Percentiles rank a stretch among this genome's conserved stretches.
These are phyloP conservation scores for Pythium graminicola DNA, from an alignment of 352 stramenopile genomes.

Conservation along the genomic window DNA sequence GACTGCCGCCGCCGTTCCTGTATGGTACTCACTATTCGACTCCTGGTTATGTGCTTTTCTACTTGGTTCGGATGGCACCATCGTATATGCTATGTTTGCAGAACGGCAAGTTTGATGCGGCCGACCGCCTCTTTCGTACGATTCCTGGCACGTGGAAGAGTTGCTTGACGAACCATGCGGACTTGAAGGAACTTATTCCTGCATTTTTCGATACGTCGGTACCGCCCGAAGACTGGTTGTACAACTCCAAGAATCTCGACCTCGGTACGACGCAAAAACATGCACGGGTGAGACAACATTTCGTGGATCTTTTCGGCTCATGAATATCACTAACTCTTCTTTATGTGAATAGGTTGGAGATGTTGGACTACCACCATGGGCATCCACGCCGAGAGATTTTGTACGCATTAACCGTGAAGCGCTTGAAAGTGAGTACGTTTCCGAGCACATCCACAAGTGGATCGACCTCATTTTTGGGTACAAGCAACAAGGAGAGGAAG, in stretches of 20 bases:
- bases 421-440: slow-evolving; percentile 73
- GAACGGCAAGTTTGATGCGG: slow-evolving; percentile 96
- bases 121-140: slow-evolving; percentile 96
- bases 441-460: slow-evolving; percentile 67
- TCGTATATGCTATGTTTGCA: slow-evolving; percentile 96
- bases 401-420: slow-evolving; percentile 62
- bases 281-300: slow-evolving; percentile 17
- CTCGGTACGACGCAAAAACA: slow-evolving; percentile 89
- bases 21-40: slow-evolving; percentile 94
- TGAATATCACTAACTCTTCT: background rate
- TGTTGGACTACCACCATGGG: slow-evolving; percentile 94
- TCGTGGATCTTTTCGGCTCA: too few species aligned
- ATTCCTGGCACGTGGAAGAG: slow-evolving; percentile 91
- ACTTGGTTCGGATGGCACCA: slow-evolving; percentile 94
- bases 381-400: slow-evolving; percentile 76
- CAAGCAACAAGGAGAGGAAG: slow-evolving; percentile 68
- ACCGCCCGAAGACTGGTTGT: slow-evolving; percentile 84
- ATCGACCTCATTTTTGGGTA: slow-evolving; percentile 82
- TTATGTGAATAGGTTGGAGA: slow-evolving; percentile 74
- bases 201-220: slow-evolving; percentile 95
- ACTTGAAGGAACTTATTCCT: slow-evolving; percentile 99
- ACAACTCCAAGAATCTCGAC: slow-evolving; percentile 94
- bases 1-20: slow-evolving; percentile 91
- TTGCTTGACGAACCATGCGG: slow-evolving; percentile 77
- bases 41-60: slow-evolving; percentile 97